Evolutionary conservation across 257 asterid species (phyloP), one percentile per base, ranked within the genome.

Genomic region (Salvia splendens): DNA sequence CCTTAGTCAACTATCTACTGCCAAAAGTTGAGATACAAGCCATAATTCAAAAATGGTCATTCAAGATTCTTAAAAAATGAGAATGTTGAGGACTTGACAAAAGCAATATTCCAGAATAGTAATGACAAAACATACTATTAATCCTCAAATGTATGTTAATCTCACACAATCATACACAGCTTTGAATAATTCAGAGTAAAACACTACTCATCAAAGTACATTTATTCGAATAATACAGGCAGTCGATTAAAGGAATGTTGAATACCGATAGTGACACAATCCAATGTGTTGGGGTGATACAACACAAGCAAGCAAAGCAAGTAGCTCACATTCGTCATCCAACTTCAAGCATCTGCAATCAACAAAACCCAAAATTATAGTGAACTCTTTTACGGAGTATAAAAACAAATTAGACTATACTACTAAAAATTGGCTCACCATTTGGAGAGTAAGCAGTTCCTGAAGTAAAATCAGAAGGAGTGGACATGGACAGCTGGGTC

Each of bases 401-500:
- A 24, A 1, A 24, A 24, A 24, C 2, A 24, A 24, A 24, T 24
- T 24, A 24, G 3, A 24, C 48, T 40, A 54, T 7, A 24, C 30
- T 28, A 28, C 8, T 4, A 8, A 54, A 50, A 28, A 4, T 14
- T 33, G 49, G 65, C 95, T 82, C 79, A 90, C 97, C 92, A 43
- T 82, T 82, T 17, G 86, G 68, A 43, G 96, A 82, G 74, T 79
- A 76, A 51, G 78, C 81, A 33, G 51, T 42, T 20, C 76, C 78
- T 2, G 88, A 74, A 46, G 92, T 72, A 71, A 83, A 87, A 46
- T 83, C 94, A 12, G 95, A 82, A 12, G 97, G 96, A 49, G 82
- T 87, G 64, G 97, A 92, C 61, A 89, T 92, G 32, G 97, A 92
- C 40, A 92, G 87, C 78, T 87, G 98, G 56, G 98, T 89, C 0